A percentile compares a stretch with the other conserved stretches of the same genome.
Conservation (phyloP, 176 grass and related monocot genomes). For the Paspalum notatum region DNA sequence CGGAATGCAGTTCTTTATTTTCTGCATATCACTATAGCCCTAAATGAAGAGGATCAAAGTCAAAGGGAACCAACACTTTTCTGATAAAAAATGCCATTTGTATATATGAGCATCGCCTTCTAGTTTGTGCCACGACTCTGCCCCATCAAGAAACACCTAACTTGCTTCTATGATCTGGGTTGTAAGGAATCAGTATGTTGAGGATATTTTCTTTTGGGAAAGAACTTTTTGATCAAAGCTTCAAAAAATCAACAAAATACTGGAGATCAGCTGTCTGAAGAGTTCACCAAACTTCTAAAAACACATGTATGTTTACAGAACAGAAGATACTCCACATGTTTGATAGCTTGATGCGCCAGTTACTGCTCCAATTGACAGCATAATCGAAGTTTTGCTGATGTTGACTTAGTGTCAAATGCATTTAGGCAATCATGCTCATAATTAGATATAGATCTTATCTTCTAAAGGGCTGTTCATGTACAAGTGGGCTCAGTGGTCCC, state of each 20-base stretch:
- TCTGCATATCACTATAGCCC: neutral
- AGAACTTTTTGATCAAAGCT: neutral
- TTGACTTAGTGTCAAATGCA: slow-evolving; percentile 47
- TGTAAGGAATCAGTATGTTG: neutral
- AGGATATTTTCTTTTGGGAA: neutral
- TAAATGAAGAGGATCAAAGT: slow-evolving; percentile 1
- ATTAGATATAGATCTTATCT: slow-evolving; percentile 48
- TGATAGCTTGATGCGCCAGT: slow-evolving; percentile 15
- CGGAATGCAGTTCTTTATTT: neutral
- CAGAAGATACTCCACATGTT: neutral
- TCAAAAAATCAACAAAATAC: neutral
- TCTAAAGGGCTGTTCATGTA: slow-evolving; percentile 21
- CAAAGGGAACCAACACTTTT: neutral
- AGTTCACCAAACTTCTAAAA: neutral
- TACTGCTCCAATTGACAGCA: slow-evolving; percentile 3
- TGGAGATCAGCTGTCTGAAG: neutral
- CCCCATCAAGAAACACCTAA: neutral
- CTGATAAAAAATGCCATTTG: slow-evolving; percentile 1
- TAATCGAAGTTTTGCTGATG: slow-evolving; percentile 41
- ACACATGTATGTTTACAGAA: slow-evolving; percentile 15
- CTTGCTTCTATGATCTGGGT: slow-evolving; percentile 16
- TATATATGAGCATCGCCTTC: neutral
- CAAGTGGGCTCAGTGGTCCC: slow-evolving; percentile 43
- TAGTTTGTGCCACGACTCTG: neutral
- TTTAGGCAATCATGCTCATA: slow-evolving; percentile 20